Base-by-base conservation (phyloP, 371 early-diverging fungal species). In the Lichtheimia corymbifera region DNA sequence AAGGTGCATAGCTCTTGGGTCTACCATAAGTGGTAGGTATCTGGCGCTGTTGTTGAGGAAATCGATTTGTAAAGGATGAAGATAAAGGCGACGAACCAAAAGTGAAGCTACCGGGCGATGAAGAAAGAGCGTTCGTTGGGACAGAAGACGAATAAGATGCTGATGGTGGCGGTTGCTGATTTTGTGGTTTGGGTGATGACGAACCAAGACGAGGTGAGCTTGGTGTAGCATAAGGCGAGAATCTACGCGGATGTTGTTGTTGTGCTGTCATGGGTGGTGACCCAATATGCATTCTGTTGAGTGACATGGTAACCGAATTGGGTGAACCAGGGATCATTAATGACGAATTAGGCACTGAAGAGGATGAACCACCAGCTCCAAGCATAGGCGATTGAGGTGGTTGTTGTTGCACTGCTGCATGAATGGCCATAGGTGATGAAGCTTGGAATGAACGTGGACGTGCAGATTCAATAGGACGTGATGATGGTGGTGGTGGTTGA, bases 241-340 rank as follows among this genome's bases (percentile, higher is more conserved):
- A 68, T 25, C 69, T 61, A 13, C 69, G 69, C 20, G 50, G 53
- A 61, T 71, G 68, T 9, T 57, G 58, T 35, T 47, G 47, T 25
- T 42, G 55, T 4, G 67, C 52, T 30, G 66, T 44, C 53, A 57
- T 60, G 24, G 61, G 65, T 61, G 72, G 64, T 56, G 71, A 56
- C 47, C 72, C 63, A 54, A 70, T 63, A 63, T 72, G 60, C 72
- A 75, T 55, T 55, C 71, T 50, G 62, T 66, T 72, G 22, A 59
- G 62, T 9, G 66, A 62, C 58, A 27, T 63, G 50, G 57, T 62
- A 20, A 40, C 61, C 14, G 56, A 66, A 22, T 54, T 59, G 13
- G 57, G 71, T 13, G 61, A 56, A 30, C 52, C 61, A 13, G 52
- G 66, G n/a, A 30, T 45, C n/a, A 43, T 12, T 42, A 62, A 53